Evolutionary conservation across 1,139 yeast species (phyloP), one percentile per base, ranked within the genome.

Genomic region (Geotrichum candidum): DNA sequence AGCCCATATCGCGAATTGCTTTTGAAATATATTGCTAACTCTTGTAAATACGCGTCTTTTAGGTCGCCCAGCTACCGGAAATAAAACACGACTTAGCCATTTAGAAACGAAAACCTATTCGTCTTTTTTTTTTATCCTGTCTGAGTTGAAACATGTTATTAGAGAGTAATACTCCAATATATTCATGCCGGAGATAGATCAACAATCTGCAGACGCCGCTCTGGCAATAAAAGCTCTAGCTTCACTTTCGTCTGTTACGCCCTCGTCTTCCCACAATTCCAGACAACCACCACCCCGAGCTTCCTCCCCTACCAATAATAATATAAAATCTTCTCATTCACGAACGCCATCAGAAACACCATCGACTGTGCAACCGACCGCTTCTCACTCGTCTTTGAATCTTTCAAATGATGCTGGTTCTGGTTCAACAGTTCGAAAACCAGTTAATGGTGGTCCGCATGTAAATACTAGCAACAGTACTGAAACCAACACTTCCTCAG

Each of bases 141-240:
- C 31, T 23, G 22, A 27, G 25, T 48, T 53, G 41, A 59, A 59
- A 59, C 58, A 59, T 59, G 61, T 50, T 54, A 59, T 27, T 51
- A 51, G 58, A 51, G 57, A 51, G 45, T 51, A 29, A 55, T 35
- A 23, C 31, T 41, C 41, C 23, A 51, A 53, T 38, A 54, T 46
- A 41, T 50, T 57, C 61, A 62, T 62, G 64, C 59, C 64, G 53
- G 64, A 62, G 61, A 62, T 62, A 62, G 62, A 62, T 51, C 60
- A 57, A 45, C 59, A 59, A 52, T 56, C 61, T 51, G 48, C 57
- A 22, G 58, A 57, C 50, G 59, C 57, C 57, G 53, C 60, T 15
- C 55, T 53, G 60, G 59, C 64, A 31, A 53, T 59, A 18, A 51
- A 54, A 35, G 61, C 60, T 33, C 48, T 58, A 23, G 48, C 61